Base-by-base conservation (phyloP, 2,329 filamentous ascomycete species). In the Fonsecaea erecta region DNA sequence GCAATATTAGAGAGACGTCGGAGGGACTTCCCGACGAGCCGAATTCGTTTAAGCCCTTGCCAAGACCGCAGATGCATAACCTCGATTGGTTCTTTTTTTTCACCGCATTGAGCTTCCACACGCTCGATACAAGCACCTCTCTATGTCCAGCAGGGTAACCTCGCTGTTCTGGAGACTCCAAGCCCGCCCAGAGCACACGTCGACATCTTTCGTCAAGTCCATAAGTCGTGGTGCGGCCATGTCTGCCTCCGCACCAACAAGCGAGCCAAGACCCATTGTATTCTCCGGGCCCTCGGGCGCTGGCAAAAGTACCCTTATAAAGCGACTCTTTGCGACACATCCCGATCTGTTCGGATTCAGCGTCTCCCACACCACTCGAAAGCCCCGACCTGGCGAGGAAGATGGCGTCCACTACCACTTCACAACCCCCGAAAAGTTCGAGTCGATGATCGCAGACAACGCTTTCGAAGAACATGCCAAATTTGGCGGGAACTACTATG, bases 391-490 rank as follows among this genome's bases (percentile, higher is more conserved):
- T 2, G 90, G 89, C 73, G 93, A 97, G 80, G 74, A 85, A 70
- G 78, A 94, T 75, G 92, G 91, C 74, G 83, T 86, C 48, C 87
- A 96, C 78, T 97, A 97, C 83, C 86, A 92, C 82, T 96, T 90
- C 74, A 86, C 90, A 16, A 84, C 83, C 21, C 85, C 84, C 76
- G 84, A 86, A 9, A 82, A 83, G 2, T 96, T 96, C 75, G 80
- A 88, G 74, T 80, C 83, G 51, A 83, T 95, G 66, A 86, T 92
- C 62, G 82, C 78, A n/a, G 77, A 86, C 64, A 83, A 86, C 62
- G 90, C 88, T 11, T 97, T 97, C 78, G 89, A 97, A 68, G 93
- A 97, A 83, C 87, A 90, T 81, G 93, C 93, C 61, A 82, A 90
- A 76, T 97, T 97, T 77, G 88, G 92, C 46, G 88, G 87, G 61